Percentiles rank a stretch among this genome's conserved stretches.
Conservation (phyloP, 73 alveolate species). For the Paramecium bursaria region DNA sequence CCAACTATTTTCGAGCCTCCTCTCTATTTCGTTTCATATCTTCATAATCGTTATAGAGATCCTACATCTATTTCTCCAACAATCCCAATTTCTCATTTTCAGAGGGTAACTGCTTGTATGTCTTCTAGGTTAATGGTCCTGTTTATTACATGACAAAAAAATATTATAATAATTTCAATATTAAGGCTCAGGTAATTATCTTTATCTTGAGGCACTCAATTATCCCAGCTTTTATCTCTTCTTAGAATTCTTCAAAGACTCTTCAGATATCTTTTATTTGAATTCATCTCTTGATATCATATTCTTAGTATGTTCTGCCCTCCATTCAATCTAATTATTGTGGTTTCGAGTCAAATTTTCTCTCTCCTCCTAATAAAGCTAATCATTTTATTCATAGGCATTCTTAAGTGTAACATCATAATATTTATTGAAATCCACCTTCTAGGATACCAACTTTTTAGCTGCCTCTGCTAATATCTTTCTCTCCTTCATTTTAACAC, state of each 20-base stretch:
- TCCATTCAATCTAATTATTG: slow-evolving; percentile 82
- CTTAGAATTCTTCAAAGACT: slow-evolving; percentile 53
- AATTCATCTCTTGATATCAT: slow-evolving; percentile 71
- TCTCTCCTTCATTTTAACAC: slow-evolving; percentile 89
- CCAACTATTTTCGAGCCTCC: slow-evolving; percentile 94
- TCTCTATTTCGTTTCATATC: slow-evolving; percentile 94
- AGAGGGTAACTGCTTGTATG: slow-evolving; percentile 62
- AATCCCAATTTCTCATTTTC: slow-evolving; percentile 88
- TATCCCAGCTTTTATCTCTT: not conserved
- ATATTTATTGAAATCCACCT: slow-evolving; percentile 81
- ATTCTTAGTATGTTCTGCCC: slow-evolving; percentile 74
- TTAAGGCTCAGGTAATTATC: not conserved
- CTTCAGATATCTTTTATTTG: slow-evolving; percentile 66
- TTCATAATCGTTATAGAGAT: slow-evolving; percentile 91
- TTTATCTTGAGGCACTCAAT: not conserved
- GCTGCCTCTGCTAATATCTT: slow-evolving; percentile 82
- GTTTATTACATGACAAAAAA: no score
- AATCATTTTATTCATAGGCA: slow-evolving; percentile 87
- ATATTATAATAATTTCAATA: no score
- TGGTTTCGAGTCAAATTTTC: slow-evolving; percentile 88
- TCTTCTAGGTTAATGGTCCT: slow-evolving; percentile 65
- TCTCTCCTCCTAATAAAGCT: slow-evolving; percentile 84
- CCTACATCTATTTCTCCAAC: slow-evolving; percentile 86
- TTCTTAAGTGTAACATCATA: slow-evolving; percentile 83
- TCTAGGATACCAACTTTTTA: slow-evolving; percentile 78